Evolutionary conservation across 164 flowering plant species (phyloP).

Genomic region (Nymphaea colorata): DNA sequence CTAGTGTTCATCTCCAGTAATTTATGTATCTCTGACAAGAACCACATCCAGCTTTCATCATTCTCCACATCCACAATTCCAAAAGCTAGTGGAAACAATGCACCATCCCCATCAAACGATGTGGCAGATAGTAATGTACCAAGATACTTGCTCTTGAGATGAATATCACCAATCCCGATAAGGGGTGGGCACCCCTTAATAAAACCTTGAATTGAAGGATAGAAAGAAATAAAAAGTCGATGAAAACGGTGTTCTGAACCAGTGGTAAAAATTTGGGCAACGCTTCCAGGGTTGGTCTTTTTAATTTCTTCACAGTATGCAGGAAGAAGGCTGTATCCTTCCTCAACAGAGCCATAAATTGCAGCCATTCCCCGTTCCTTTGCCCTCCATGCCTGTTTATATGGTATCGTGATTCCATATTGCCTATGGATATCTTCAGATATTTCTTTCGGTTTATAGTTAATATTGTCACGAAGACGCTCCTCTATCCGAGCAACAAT

Average conservation of each 20-base stretch:
- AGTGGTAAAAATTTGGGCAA: constrained; percentile 48
- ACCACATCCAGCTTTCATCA: constrained; percentile 86
- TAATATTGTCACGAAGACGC: constrained; percentile 45
- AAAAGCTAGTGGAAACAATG: constrained; percentile 75
- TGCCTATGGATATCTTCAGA: constrained; percentile 58
- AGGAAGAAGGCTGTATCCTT: constrained; percentile 72
- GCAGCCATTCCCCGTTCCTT: constrained; percentile 71
- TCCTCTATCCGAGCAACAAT: constrained; percentile 64
- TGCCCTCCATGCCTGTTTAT: constrained; percentile 94
- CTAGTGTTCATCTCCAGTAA: constrained; percentile 43
- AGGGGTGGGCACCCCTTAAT: constrained; percentile 66
- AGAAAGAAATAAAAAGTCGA: constrained; percentile 49
- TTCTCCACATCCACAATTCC: constrained; percentile 69
- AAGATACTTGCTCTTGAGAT: constrained; percentile 68
- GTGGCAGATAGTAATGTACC: constrained; percentile 71
- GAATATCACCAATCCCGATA: constrained; percentile 47
- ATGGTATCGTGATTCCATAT: constrained; percentile 74
- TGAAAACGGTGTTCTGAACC: constrained; percentile 63
- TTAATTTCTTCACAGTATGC: constrained; percentile 58
- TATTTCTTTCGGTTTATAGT: constrained; percentile 88
- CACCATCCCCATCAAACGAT: constrained; percentile 70
- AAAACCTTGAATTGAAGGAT: constrained; percentile 61
- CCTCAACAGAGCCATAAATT: constrained; percentile 76
- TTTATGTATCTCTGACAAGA: constrained; percentile 52
- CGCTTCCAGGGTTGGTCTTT: constrained; percentile 59